These are phyloP conservation scores for Starmerella powellii DNA, from an alignment of 805 yeast species.

Conservation along the genomic window DNA sequence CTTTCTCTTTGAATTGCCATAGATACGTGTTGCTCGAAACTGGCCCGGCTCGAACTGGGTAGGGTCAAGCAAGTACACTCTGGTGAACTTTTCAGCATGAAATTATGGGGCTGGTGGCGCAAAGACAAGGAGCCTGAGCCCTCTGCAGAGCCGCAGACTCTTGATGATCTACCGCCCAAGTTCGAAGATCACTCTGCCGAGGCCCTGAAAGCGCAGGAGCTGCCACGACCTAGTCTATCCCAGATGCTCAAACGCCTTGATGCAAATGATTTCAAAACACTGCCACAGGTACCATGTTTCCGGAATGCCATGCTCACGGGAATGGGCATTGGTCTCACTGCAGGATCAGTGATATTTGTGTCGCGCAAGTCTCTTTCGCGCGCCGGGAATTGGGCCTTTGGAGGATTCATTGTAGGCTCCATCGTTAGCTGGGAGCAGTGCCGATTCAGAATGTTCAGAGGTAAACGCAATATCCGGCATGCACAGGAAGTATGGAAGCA, in stretches of 20 bases:
- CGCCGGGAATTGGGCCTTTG: constrained; percentile 72
- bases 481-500: constrained; percentile 39
- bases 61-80: too few species aligned
- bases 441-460: constrained; percentile 53
- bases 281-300: constrained; percentile 30
- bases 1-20: too few species aligned
- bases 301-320: constrained; percentile 31
- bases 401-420: constrained; percentile 68
- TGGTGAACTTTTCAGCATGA: constrained; percentile 10
- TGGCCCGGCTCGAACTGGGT: too few species aligned
- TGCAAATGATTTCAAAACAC: constrained; percentile 26
- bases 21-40: too few species aligned
- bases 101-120: constrained; percentile 25
- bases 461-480: constrained; percentile 51
- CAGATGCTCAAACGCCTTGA: constrained; percentile 21
- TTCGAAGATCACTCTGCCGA: constrained; percentile 24
- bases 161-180: constrained; percentile 28
- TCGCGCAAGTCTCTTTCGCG: constrained; percentile 28
- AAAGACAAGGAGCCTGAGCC: constrained; percentile 10
- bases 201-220: constrained; percentile 10
- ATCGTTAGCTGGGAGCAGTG: constrained; percentile 91
- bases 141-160: constrained; percentile 11
- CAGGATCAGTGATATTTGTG: constrained; percentile 24
- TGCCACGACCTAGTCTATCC: constrained; percentile 17
- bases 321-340: constrained; percentile 26